Base-by-base conservation (phyloP, 164 flowering plant genomes). In the Chimonanthus praecox region DNA sequence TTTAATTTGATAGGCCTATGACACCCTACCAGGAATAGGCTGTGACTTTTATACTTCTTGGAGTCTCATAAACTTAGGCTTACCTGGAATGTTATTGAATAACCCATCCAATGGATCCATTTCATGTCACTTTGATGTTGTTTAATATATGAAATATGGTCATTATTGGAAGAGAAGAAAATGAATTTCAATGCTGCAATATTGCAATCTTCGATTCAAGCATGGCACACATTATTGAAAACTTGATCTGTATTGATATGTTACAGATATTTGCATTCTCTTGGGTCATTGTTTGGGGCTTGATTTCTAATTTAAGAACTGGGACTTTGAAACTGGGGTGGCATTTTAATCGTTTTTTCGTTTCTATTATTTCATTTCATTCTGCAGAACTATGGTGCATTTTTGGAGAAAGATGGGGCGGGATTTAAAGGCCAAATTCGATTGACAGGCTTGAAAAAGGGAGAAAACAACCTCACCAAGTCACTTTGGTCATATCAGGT, bases 321-420 rank as follows among this genome's bases (percentile, higher is more conserved):
- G 6, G 43, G 5, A 66, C 16, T 43, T 4, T 66, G 11, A 33
- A 63, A 21, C 9, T 63, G 66, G 46, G 18, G 66, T 63, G 66
- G 18, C 44, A 63, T 63, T 33, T 63, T 33, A 49, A 11, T 51
- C 45, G 11, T 1, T 10, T 11, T 33, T 33, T 70, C 48, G 21
- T 20, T 73, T 60, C 47, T 74, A 45, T 68, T 18, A 71, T 69
- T 74, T 72, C 65, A 71, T 58, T 49, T 77, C 33, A 33, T 79
- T 63, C 44, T 69, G 65, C 89, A 94, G 98, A 94, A 94, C 65
- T 92, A 88, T 83, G 98, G 97, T 64, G 97, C 97, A 67, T 91
- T 87, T 77, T 62, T 89, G 63, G 98, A 94, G 89, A 88, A 81
- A 84, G 98, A 94, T 85, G 98, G 97, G 62, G 98, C 87, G 62